These are phyloP conservation scores for Phenoliferia sp. DNA, from an alignment of 1,284 basidiomycete genomes.

Conservation along the genomic window DNA sequence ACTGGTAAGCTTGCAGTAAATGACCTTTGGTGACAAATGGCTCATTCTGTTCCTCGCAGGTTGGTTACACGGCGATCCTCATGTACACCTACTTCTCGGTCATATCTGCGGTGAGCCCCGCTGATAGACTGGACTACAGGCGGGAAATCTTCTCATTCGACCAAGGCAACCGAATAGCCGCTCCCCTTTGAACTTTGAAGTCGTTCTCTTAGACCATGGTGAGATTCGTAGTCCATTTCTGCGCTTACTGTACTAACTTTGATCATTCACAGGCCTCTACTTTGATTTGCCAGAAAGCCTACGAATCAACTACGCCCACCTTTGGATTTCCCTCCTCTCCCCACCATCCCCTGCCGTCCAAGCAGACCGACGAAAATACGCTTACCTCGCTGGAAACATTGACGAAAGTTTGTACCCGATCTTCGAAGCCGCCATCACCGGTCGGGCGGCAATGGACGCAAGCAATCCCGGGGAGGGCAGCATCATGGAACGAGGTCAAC, in stretches of 20 bases:
- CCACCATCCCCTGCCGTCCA: slow-evolving; percentile 60
- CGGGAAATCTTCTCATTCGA: slow-evolving; percentile 85
- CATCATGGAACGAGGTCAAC: slow-evolving; percentile 65
- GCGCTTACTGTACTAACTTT: slow-evolving; percentile 63
- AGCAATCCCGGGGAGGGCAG: slow-evolving; percentile 56
- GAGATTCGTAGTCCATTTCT: slow-evolving; percentile 85
- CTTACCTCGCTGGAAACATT: slow-evolving; percentile 78
- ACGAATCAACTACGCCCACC: slow-evolving; percentile 57
- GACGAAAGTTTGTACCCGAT: slow-evolving; percentile 60
- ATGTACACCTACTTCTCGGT: slow-evolving; percentile 14
- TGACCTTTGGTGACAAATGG: neutral
- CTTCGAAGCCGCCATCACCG: slow-evolving; percentile 82
- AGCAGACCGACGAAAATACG: slow-evolving; percentile 72
- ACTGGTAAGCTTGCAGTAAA: slow-evolving; percentile 61
- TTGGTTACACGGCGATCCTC: slow-evolving; percentile 51
- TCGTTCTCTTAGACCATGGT: slow-evolving; percentile 84
- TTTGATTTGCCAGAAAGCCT: slow-evolving; percentile 78
- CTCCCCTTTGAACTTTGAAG: slow-evolving; percentile 89
- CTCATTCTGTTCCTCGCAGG: neutral
- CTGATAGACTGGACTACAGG: neutral
- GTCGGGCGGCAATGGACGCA: slow-evolving; percentile 45
- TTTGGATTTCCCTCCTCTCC: slow-evolving; percentile 83
- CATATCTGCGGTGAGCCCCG: neutral
- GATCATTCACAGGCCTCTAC: slow-evolving; percentile 55
- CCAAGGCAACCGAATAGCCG: slow-evolving; percentile 58